Evolutionary conservation across 257 asterid species (phyloP), one percentile per base, ranked within the genome.

Genomic region (Perilla frutescens): DNA sequence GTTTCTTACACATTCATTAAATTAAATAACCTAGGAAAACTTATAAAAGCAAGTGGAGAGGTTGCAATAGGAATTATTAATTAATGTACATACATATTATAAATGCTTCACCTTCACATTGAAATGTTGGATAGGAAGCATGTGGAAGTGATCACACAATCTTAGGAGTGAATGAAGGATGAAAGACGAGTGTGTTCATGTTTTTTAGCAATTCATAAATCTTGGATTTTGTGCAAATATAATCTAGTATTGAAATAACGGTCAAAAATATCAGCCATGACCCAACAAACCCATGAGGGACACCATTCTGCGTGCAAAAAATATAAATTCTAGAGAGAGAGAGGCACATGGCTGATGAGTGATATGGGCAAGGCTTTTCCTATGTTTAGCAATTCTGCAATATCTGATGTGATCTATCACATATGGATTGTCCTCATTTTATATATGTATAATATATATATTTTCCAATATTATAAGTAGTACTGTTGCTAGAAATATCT

Each of bases 351-450:
- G 37, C 37, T 34, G 37, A 34, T 34, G 37, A 20, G 26, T 20
- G 26, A 20, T 20, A 20, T 20, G 87, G 87, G 79, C 74, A 41
- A 50, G 78, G 70, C 76, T 72, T 58, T 66, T 82, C 77, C 87
- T 82, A 80, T 81, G 87, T 85, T 78, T 74, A 83, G 84, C 70
- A 81, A 65, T 65, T 73, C 75, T 48, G 39, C 63, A 14, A 32
- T 54, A 41, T 61, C 55, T 47, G 71, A 84, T 72, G 84, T 80
- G 83, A 82, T 71, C 60, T 41, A 66, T 80, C 81, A 76, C 79
- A 83, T 72, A 45, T 66, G 67, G 5, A 29, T 32, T 83, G 84
- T 84, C 81, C 10, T 59, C 56, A 5, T 48, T 60, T 54, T 8
- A 20, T 20, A 20, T 20, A 20, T 20, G 26, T 20, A 20, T 20